phyloP scores from a whole-genome alignment of 2,329 filamentous ascomycete genomes.

The Colletotrichum salicis region DNA sequence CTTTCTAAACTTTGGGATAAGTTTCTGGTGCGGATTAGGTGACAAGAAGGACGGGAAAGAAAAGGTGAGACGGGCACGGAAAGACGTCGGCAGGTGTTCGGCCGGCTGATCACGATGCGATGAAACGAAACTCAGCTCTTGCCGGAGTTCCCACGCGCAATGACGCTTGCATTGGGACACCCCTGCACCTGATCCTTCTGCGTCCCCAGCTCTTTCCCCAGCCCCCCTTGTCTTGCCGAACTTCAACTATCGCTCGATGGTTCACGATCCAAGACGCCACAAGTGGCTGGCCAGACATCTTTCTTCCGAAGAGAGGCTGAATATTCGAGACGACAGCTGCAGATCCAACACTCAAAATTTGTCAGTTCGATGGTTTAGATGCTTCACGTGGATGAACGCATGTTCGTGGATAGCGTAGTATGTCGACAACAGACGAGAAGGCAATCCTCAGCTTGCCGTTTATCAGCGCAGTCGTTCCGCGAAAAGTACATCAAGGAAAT shows the following conservation, averaged over 20 bases:
- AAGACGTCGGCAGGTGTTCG: constrained; percentile 19
- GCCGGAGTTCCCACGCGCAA: constrained; percentile 28
- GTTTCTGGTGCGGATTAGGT: constrained; percentile 5
- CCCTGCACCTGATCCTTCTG: constrained; percentile 4
- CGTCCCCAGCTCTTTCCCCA: constrained; percentile 3
- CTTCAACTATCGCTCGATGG: not conserved
- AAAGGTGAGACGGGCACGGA: not conserved
- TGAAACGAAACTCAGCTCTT: constrained; percentile 33
- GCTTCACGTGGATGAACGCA: not conserved
- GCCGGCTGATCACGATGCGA: constrained; percentile 31
- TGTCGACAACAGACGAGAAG: not conserved
- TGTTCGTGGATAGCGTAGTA: not conserved
- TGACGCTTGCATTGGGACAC: constrained; percentile 34
- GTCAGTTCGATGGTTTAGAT: not conserved
- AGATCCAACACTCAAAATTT: not conserved
- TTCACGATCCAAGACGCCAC: constrained; percentile 29
- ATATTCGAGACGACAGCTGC: not conserved
- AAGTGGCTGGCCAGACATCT: constrained; percentile 18
- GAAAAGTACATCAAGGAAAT: too few species aligned
- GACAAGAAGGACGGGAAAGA: not conserved
- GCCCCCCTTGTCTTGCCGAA: constrained; percentile 7
- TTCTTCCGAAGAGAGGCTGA: not conserved
- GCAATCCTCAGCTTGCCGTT: not conserved
- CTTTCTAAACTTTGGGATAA: constrained; percentile 17
- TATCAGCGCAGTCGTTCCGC: not conserved